Percentiles rank a stretch among this genome's conserved stretches.
Conservation (phyloP, 2,329 filamentous ascomycete species). For the Pestalotiopsis sp. region DNA sequence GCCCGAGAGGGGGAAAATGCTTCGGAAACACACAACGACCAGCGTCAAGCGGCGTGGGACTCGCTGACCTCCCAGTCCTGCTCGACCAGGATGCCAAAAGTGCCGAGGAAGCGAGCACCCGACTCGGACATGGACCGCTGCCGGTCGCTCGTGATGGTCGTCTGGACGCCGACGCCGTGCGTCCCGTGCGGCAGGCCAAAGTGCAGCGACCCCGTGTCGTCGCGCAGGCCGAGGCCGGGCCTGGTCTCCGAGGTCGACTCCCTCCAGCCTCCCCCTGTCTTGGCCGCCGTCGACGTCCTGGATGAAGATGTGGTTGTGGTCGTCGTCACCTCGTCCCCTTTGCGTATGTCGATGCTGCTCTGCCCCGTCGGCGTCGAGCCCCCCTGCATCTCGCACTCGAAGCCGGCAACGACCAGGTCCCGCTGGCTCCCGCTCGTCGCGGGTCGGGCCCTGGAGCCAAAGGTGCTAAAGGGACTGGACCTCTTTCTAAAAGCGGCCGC, state of each 20-base stretch:
- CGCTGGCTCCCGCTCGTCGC: background rate
- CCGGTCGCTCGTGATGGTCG: background rate
- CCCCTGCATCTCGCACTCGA: constrained; percentile 2
- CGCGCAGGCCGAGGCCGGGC: background rate
- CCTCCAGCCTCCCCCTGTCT: background rate
- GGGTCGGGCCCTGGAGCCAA: background rate
- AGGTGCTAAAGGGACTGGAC: background rate
- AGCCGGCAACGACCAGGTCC: background rate
- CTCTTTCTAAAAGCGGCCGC: background rate
- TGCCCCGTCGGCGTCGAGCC: background rate
- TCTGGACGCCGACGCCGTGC: background rate
- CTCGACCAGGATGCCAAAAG: constrained; percentile 1
- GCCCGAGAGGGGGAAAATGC: background rate
- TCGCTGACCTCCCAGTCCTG: background rate
- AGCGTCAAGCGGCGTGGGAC: background rate
- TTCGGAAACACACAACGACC: background rate
- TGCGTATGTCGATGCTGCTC: background rate
- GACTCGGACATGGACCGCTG: background rate
- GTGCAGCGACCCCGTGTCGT: background rate
- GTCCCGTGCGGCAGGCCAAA: background rate
- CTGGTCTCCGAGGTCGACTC: background rate
- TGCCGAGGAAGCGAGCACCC: background rate
- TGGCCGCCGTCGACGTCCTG: background rate
- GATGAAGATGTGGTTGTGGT: background rate
- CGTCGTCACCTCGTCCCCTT: background rate